Evolutionary conservation across 1,139 yeast species (phyloP), one percentile per base, ranked within the genome.

Genomic region (Geotrichum fermentans): DNA sequence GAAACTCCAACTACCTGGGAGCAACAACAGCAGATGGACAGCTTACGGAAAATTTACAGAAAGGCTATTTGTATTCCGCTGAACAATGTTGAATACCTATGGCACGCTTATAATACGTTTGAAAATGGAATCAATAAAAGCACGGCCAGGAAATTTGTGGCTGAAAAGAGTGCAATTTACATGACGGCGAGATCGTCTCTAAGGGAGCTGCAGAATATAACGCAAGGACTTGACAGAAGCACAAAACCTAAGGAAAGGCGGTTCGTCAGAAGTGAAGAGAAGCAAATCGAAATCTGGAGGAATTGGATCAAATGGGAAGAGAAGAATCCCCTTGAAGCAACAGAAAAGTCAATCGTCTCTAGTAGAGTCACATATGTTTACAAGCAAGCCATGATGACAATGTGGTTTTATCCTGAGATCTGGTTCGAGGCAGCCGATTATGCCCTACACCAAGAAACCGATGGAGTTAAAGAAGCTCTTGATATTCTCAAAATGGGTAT

Each of bases 111-210:
- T 64, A 83, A 87, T 29, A 73, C 75, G 52, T 92, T 95, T 82
- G 97, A 92, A 65, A 85, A 82, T 57, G 83, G 80, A 43, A 69
- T 83, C 18, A 85, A 83, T 61, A 74, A 84, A 28, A 72, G 82
- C 22, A 85, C 94, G 4, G 94, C 97, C 2, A 79, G 95, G 60
- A 88, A 88, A 64, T 83, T 84, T 62, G 81, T 90, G 51, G 82
- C 86, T 36, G 97, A 90, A 58, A 76, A 80, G 55, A 83, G 95
- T 14, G 81, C 88, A 2, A 83, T 80, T n/a, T 92, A 89, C 63
- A 87, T 90, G 96, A 80, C 79, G 54, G 94, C 96, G 0, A 74
- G 97, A 56, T 79, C 95, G 0, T 74, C 87, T 70, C 78, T 80
- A 53, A 80, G 79, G 37, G 96, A 88, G 61, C 79, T 89, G 76